Evolutionary conservation across 371 early-diverging fungal species (phyloP), one percentile per base, ranked within the genome.

Genomic region (Mucor piriformis): DNA sequence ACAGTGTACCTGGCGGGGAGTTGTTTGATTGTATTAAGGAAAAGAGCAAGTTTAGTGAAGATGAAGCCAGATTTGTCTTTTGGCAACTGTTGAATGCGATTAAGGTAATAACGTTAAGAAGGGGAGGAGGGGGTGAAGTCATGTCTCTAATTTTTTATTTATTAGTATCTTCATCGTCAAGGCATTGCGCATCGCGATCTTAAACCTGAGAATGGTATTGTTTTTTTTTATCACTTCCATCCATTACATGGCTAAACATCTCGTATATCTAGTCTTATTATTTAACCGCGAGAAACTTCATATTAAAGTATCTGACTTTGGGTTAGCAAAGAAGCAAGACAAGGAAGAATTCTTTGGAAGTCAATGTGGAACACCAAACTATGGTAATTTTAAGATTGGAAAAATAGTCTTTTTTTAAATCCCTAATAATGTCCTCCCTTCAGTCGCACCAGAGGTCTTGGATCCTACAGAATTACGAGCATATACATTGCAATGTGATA

Each of bases 351-450:
- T 73, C 29, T 87, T 88, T 78, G 70, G 72, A 61, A 95, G 95
- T 8, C 87, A 92, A 61, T 94, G 97, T 73, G 95, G 99, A 16
- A 99, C 99, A 0, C 98, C 99, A 0, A 97, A 94, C 57, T 99
- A 99, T 81, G 85, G 86, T 83, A 79, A 66, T 57, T 27, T 7
- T 13, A 25, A 11, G 18, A 12, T 20, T 47, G 20, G 5, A 6
- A 35, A n/a, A 6, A 37, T 13, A 37, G n/a, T n/a, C n/a, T n/a
- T n/a, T n/a, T n/a, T n/a, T n/a, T n/a, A n/a, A n/a, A n/a, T n/a
- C n/a, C n/a, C n/a, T n/a, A n/a, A n/a, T n/a, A n/a, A n/a, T n/a
- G n/a, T n/a, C n/a, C n/a, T n/a, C n/a, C n/a, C n/a, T n/a, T 35
- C 40, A 86, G 91, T 90, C 18, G 92, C 99, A 0, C 99, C 99